Evolutionary conservation across 495 filamentous ascomycete species (phyloP).

Genomic region (Neurospora hispaniola): DNA sequence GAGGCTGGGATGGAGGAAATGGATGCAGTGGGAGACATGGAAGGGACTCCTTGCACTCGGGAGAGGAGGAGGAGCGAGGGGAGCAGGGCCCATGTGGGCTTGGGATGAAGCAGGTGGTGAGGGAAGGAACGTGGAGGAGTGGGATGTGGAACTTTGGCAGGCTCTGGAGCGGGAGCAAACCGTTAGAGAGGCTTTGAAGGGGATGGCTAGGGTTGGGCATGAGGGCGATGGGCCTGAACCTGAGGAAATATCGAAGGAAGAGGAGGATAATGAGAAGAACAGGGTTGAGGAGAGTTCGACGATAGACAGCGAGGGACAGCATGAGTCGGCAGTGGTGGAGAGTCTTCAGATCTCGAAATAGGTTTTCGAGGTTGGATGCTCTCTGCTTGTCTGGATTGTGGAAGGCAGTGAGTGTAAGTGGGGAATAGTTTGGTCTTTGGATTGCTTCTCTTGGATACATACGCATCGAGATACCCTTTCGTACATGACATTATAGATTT

Average conservation of each 20-base stretch:
- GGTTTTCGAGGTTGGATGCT: neutral
- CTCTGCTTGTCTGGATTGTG: neutral
- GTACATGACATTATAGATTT: neutral
- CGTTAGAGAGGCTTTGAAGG: slow-evolving; percentile 19
- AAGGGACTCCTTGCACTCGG: slow-evolving; percentile 48
- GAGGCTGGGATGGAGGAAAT: slow-evolving; percentile 22
- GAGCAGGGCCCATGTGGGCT: neutral
- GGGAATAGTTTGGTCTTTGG: neutral
- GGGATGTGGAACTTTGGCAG: slow-evolving; percentile 38
- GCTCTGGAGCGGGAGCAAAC: slow-evolving; percentile 31
- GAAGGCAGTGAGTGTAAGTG: neutral
- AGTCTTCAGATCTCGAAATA: neutral
- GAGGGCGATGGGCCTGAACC: neutral
- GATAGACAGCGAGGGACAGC: neutral
- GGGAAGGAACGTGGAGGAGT: slow-evolving; percentile 28
- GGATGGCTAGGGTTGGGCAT: slow-evolving; percentile 17
- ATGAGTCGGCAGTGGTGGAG: neutral
- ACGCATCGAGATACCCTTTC: neutral
- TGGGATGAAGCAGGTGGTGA: slow-evolving; percentile 12
- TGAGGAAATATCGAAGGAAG: neutral
- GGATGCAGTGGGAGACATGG: slow-evolving; percentile 52
- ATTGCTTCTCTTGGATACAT: neutral
- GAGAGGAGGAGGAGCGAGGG: slow-evolving; percentile 3
- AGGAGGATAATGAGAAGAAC: neutral
- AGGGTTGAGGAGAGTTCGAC: neutral